phyloP scores from a whole-genome alignment of 2,329 filamentous ascomycete species.

The Talaromyces sp. region DNA sequence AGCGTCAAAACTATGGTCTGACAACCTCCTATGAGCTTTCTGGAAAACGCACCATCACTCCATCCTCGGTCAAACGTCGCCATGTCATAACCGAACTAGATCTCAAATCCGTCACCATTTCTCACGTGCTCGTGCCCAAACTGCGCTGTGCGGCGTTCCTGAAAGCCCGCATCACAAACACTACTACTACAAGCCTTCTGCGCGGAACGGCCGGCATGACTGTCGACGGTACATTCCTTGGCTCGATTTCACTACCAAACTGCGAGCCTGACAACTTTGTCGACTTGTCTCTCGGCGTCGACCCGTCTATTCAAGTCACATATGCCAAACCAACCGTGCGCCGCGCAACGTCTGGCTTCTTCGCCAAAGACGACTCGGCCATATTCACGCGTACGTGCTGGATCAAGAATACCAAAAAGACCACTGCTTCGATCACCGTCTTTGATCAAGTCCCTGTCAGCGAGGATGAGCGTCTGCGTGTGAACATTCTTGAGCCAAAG shows the following conservation, averaged over 20 bases:
- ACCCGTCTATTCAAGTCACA: slow-evolving; percentile 25
- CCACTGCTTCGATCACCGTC: slow-evolving; percentile 21
- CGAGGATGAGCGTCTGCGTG: slow-evolving; percentile 25
- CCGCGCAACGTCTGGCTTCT: slow-evolving; percentile 22
- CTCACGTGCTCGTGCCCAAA: slow-evolving; percentile 36
- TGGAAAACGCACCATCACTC: slow-evolving; percentile 30
- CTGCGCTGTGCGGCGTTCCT: slow-evolving; percentile 36
- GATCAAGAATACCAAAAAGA: slow-evolving; percentile 28
- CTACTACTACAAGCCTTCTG: slow-evolving; percentile 12
- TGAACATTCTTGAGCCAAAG: slow-evolving; percentile 24
- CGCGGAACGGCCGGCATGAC: slow-evolving; percentile 11
- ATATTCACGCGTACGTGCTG: slow-evolving; percentile 25
- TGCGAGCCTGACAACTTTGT: slow-evolving; percentile 24
- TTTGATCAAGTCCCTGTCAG: slow-evolving; percentile 29
- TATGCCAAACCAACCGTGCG: slow-evolving; percentile 26
- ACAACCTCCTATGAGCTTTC: slow-evolving; percentile 39
- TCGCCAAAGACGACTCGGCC: slow-evolving; percentile 25
- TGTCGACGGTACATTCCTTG: slow-evolving; percentile 21
- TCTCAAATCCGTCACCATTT: slow-evolving; percentile 29
- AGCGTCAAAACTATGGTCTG: slow-evolving; percentile 36
- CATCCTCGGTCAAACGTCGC: slow-evolving; percentile 29
- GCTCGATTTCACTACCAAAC: slow-evolving; percentile 19
- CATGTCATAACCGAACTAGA: slow-evolving; percentile 35
- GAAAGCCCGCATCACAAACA: slow-evolving; percentile 35
- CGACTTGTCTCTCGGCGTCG: slow-evolving; percentile 28